Evolutionary conservation across 805 yeast species (phyloP).

Genomic region (Teunomyces cretensis): DNA sequence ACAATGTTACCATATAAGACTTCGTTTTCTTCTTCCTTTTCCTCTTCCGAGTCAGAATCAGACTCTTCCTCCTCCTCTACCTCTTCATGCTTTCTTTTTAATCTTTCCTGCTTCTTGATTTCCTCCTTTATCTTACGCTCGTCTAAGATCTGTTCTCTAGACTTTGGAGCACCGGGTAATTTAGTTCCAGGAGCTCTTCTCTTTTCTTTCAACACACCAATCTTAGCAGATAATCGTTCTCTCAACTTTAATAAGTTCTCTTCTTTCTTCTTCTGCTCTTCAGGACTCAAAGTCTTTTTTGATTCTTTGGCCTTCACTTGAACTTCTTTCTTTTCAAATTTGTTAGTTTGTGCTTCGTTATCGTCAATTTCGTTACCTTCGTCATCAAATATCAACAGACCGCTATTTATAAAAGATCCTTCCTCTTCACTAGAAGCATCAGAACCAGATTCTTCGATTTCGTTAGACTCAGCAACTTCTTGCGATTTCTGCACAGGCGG

Average conservation of each 20-base stretch:
- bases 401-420: constrained; percentile 12
- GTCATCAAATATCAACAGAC: constrained; percentile 62
- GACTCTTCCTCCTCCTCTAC: constrained; percentile 39
- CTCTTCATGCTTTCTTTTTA: constrained; percentile 41
- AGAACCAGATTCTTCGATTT: constrained; percentile 16
- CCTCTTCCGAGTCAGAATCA: constrained; percentile 15
- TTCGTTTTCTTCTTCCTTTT: constrained; percentile 25
- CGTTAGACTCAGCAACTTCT: constrained; percentile 13
- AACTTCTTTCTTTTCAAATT: constrained; percentile 8
- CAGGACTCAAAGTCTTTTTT: constrained; percentile 37
- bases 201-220: constrained; percentile 65
- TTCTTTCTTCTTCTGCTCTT: constrained; percentile 49
- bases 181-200: constrained; percentile 92
- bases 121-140: constrained; percentile 56
- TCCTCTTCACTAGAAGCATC: constrained; percentile 21
- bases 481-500: constrained; percentile 14
- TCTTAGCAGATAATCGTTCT: constrained; percentile 75
- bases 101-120: constrained; percentile 43
- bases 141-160: constrained; percentile 75
- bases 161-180: constrained; percentile 75
- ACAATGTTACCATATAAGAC: constrained; percentile 80
- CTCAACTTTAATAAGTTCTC: constrained; percentile 66
- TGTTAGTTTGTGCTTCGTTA: constrained; percentile 5
- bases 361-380: constrained; percentile 54
- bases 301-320: constrained; percentile 13